Base-by-base conservation (phyloP, 2,329 filamentous ascomycete genomes). In the Pyrenophora graminea region DNA sequence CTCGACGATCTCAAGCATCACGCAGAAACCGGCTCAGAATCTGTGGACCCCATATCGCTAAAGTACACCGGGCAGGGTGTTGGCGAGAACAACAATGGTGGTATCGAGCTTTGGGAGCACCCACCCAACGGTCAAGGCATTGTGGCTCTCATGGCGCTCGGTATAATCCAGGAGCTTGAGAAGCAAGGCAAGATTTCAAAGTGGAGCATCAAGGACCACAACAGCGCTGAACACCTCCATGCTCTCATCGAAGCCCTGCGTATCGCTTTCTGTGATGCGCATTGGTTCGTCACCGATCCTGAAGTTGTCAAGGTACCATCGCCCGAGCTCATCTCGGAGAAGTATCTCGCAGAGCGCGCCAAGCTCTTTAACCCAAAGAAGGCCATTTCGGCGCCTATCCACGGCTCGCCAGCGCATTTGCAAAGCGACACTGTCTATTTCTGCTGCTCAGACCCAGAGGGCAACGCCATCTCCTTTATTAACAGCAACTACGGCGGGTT, bases 351-450 rank as follows among this genome's bases (percentile, higher is more conserved):
- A 3, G 80, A 87, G 66, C 85, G 91, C 1, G 77, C 80, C 1
- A 82, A 83, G 45, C 80, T 90, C 0, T 88, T 88, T 66, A 74
- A 80, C 46, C 77, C 83, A 0, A 74, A 79, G 0, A 78, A 78
- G 45, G 81, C 82, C 1, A 74, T 77, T 19, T 76, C 78, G 15
- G 72, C 81, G 6, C 72, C 88, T 1, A 76, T 84, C 37, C 88
- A 91, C 68, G 93, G 92, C 48, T 89, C 70, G 6, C 71, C 90
- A 70, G 93, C 93, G 0, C 85, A 95, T 54, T 87, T 86, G 56
- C 88, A 89, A 74, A 89, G 88, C 71, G 94, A 99, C 72, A 97
- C 94, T 0, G 94, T 97, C 23, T 97, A 97, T 78, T 96, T 97
- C 69, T 86, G 88, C 49, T 88, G 88, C 9, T 88, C 91, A 0